Base-by-base conservation (phyloP, 257 asterid genomes). In the Nemophila menziesii region DNA sequence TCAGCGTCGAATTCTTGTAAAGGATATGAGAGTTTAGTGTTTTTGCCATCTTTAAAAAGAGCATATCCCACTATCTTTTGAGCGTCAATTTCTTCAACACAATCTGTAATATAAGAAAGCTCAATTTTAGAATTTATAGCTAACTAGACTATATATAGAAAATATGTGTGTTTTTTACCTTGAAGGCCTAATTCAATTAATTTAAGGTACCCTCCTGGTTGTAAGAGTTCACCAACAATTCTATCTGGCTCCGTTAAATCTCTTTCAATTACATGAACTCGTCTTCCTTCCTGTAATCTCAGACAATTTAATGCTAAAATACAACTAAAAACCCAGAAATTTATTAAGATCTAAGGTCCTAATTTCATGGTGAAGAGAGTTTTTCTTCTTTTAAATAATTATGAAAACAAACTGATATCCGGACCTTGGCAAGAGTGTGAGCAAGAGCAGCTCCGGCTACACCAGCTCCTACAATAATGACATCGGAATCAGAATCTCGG, bases 371-470 rank as follows among this genome's bases (percentile, higher is more conserved):
- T n/a, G n/a, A 26, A 26, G 33, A 5, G 6, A 10, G 5, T 4
- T 4, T 26, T 26, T 26, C 10, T 26, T 26, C 10, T 26, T 26
- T 26, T 10, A 26, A 26, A 26, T 4, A 26, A 10, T 26, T 26
- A 10, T 4, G 5, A 26, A 26, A 4, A 26, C 33, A 5, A 26
- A 10, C 33, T 26, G 10, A 26, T 3, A 3, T 6, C 6, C 33
- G 11, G 17, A 72, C 79, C 79, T 63, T 72, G 44, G 60, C 79
- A 24, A 72, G 75, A 34, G 79, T 64, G 39, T 63, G 59, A 44
- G 79, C 72, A 13, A 72, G 52, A 24, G 79, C 75, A 40, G 79
- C 79, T 15, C 79, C 79, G 6, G 69, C 79, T 21, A 71, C 79
- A 40, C 79, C 79, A n/a, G 75, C 79, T 5, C 79, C 79, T 21